Evolutionary conservation across 495 filamentous ascomycete species (phyloP).

Genomic region (Penicillium goetzii): DNA sequence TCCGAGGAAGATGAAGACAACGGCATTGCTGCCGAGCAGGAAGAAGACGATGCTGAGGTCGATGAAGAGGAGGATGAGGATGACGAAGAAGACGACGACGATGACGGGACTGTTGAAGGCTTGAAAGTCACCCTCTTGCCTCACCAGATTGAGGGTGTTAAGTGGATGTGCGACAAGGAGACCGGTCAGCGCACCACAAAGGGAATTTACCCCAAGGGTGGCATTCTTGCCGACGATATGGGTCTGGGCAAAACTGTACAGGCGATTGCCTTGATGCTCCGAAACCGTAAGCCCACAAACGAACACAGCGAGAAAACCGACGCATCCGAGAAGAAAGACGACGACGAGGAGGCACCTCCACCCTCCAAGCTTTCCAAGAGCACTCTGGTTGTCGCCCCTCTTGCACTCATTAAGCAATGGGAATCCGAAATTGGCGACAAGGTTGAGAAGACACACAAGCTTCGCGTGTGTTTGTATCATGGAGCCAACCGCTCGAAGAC

Average conservation of each 20-base stretch:
- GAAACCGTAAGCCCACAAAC: slow-evolving; percentile 70
- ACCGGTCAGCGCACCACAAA: slow-evolving; percentile 73
- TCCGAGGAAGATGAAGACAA: slow-evolving; percentile 23
- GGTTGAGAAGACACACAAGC: slow-evolving; percentile 64
- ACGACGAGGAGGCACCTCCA: slow-evolving; percentile 55
- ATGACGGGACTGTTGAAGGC: slow-evolving; percentile 76
- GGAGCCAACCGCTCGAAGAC: slow-evolving; percentile 82
- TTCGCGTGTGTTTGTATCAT: slow-evolving; percentile 87
- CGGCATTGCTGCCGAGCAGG: slow-evolving; percentile 36
- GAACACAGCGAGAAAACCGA: slow-evolving; percentile 43
- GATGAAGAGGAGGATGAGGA: slow-evolving; percentile 38
- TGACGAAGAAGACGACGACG: slow-evolving; percentile 62
- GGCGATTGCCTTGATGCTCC: slow-evolving; percentile 81
- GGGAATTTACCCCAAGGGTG: slow-evolving; percentile 80
- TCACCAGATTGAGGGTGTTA: slow-evolving; percentile 89
- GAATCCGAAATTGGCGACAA: slow-evolving; percentile 86
- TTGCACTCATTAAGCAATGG: slow-evolving; percentile 97
- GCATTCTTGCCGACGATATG: slow-evolving; percentile 95
- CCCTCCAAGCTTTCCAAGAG: slow-evolving; percentile 67
- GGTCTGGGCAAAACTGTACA: slow-evolving; percentile 92
- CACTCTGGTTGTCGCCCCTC: slow-evolving; percentile 90
- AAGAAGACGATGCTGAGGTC: slow-evolving; percentile 63
- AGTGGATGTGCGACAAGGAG: slow-evolving; percentile 92
- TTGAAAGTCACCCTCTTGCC: slow-evolving; percentile 84
- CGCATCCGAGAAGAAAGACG: slow-evolving; percentile 22